Evolutionary conservation across 148 eudicot genomes (phyloP).

Genomic region (Silene latifolia): DNA sequence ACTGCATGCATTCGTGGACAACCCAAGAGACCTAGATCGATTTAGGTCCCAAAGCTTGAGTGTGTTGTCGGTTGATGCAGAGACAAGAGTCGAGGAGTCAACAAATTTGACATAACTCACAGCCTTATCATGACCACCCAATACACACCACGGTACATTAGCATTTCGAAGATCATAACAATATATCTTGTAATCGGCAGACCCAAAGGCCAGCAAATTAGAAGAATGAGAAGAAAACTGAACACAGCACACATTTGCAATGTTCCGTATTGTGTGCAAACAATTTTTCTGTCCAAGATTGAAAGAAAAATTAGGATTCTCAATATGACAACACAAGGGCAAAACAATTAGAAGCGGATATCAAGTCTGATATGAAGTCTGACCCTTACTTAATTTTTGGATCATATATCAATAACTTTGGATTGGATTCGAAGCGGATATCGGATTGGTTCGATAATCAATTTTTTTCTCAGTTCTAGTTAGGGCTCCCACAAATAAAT

Average conservation of each 20-base stretch:
- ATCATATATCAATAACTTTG: too few species aligned
- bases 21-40: slow-evolving; percentile 41
- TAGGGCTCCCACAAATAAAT: too few species aligned
- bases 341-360: too few species aligned
- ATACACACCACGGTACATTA: slow-evolving; percentile 70
- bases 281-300: slow-evolving; percentile 55
- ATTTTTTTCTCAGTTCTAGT: too few species aligned
- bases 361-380: too few species aligned
- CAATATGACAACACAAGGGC: not conserved
- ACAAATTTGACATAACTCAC: slow-evolving; percentile 88
- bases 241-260: slow-evolving; percentile 87
- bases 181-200: slow-evolving; percentile 80
- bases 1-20: slow-evolving; percentile 63
- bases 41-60: slow-evolving; percentile 95
- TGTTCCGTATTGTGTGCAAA: slow-evolving; percentile 46
- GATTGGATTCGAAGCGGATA: too few species aligned
- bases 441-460: too few species aligned
- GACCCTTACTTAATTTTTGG: too few species aligned
- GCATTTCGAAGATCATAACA: slow-evolving; percentile 80
- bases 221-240: slow-evolving; percentile 80
- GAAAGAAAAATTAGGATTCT: slow-evolving; percentile 7
- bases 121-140: slow-evolving; percentile 74
- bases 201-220: slow-evolving; percentile 69
- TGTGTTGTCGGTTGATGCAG: slow-evolving; percentile 94
- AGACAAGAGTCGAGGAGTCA: slow-evolving; percentile 69